Evolutionary conservation across 495 filamentous ascomycete genomes (phyloP), one percentile per base, ranked within the genome.

Genomic region (Chaetomidium leptoderma): DNA sequence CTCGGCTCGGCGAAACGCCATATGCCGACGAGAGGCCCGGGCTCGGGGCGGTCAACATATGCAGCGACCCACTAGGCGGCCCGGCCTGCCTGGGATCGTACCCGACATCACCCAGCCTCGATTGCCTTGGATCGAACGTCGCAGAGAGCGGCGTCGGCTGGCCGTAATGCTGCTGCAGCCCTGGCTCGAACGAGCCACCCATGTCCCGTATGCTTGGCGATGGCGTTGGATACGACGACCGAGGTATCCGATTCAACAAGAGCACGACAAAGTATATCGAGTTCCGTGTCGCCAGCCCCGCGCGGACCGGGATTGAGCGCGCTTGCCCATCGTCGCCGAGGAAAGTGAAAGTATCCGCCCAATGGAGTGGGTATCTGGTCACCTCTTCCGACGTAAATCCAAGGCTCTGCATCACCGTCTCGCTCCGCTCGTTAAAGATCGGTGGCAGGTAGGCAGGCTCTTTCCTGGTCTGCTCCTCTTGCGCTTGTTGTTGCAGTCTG

Each of bases 371-470:
- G 45, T 77, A 74, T 40, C 73, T 70, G 10, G 70, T 69, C 17
- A 80, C 58, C 48, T 79, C 76, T 49, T 81, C 78, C 1, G 67
- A 53, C 30, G 62, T 68, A 56, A 81, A 81, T 5, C 74, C 69
- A 30, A 80, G 69, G 4, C 66, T 69, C 49, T 78, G 74, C 58
- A 82, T 78, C 36, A 78, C 73, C 19, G 71, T 65, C 30, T 78
- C 76, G 53, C 76, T 72, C 33, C 78, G 74, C 37, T 74, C 64
- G 51, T 71, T 76, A 47, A 76, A 74, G 45, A 82, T 81, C 39
- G 78, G 81, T 35, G 83, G 81, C 17, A 83, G 67, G 64, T 82
- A 80, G 49, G 77, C 77, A 30, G 80, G 80, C 24, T 81, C 78
- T 45, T 72, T 74, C 53, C 74, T 72, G 32, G 66, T 60, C 53